Base-by-base conservation (phyloP, 202 grass and related monocot genomes). In the Setaria viridis region DNA sequence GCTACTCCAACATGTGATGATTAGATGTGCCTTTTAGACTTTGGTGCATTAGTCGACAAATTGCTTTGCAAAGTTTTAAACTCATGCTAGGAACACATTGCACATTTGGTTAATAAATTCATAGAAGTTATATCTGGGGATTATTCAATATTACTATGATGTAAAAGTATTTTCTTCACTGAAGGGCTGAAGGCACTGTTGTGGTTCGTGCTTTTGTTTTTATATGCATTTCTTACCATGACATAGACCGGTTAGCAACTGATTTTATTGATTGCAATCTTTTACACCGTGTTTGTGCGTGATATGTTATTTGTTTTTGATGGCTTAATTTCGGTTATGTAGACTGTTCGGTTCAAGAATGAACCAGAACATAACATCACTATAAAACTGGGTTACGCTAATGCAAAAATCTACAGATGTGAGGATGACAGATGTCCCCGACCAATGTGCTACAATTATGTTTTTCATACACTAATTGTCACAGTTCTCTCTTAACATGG, bases 281-380 rank as follows among this genome's bases (percentile, higher is more conserved):
- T 72, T 42, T 47, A 11, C 9, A 20, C 5, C 9, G 13, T 39
- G 2, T 49, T 0, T 77, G 41, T 15, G 6, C 32, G 53, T 51
- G 11, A 50, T 79, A 69, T 50, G 4, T 51, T n/a, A 10, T 55
- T 77, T 66, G 15, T 80, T 80, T 74, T 0, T 65, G 34, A 62
- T 79, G 34, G n/a, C 11, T 56, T 85, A 37, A 48, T 82, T 84
- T 81, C 48, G 16, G 62, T 49, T 86, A 20, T 88, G 71, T 58
- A 99, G 97, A 99, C 97, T 49, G 94, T 99, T 91, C 88, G 92
- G 2, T 99, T 99, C 69, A 99, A 99, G 88, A 99, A 94, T 87
- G 97, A 99, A 72, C 79, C 96, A 74, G 93, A 99, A 42, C 92
- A 92, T 62, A 99, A 99, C 76, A 99, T 99, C 89, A 99, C 97